phyloP scores from a whole-genome alignment of 192 early-diverging fungal genomes.

The Backusella sp. region DNA sequence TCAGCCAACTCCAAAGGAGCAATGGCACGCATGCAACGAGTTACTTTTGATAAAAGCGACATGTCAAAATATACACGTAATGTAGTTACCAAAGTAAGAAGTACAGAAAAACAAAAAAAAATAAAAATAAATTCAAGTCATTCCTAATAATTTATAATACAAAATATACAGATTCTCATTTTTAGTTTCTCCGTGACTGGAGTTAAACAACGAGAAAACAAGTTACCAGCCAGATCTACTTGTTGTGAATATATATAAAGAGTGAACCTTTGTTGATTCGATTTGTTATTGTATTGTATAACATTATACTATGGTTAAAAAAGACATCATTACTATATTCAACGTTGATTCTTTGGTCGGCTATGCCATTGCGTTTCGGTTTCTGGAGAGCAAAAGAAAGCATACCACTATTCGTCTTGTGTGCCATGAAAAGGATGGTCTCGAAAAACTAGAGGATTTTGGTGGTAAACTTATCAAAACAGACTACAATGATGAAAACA shows the following conservation, averaged over 20 bases:
- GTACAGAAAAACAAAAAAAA: neutral
- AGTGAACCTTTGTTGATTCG: neutral
- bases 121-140: neutral
- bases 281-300: neutral
- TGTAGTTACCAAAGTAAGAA: neutral
- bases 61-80: conserved; percentile 37
- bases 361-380: conserved; percentile 12
- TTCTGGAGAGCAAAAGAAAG: neutral
- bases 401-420: neutral
- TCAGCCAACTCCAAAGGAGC: conserved; percentile 84
- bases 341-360: conserved; percentile 10
- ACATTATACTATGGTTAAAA: neutral
- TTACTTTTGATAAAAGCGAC: conserved; percentile 58
- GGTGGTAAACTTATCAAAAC: conserved; percentile 8
- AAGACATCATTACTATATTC: neutral
- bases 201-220: neutral
- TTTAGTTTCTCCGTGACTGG: neutral
- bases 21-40: conserved; percentile 73
- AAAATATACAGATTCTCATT: neutral
- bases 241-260: neutral
- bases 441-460: neutral
- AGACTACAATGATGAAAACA: neutral
- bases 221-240: neutral
- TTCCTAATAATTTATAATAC: neutral
- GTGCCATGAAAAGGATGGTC: conserved; percentile 8